A percentile compares a stretch with the other conserved stretches of the same genome.
These are phyloP conservation scores for Phalaenopsis aphrodite DNA, from an alignment of 106 monocot species.

Conservation along the genomic window DNA sequence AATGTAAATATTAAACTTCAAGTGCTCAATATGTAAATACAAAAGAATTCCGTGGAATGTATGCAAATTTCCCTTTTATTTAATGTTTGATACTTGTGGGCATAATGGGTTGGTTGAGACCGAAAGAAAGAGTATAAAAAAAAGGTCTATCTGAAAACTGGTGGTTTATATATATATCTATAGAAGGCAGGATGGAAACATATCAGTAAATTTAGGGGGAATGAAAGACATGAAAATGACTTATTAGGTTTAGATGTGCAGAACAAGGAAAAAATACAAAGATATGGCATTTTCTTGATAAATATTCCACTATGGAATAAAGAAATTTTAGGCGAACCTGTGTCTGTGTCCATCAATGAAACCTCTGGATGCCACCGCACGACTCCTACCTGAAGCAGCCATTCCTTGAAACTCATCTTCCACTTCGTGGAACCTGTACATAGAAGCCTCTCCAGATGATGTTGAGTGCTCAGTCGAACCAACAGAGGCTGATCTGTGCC, in stretches of 20 bases:
- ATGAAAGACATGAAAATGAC: neutral
- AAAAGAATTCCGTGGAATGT: too few species aligned
- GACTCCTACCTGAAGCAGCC: slow-evolving; percentile 1
- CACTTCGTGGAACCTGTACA: slow-evolving; percentile 27
- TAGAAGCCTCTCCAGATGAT: slow-evolving; percentile 24
- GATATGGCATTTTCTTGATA: neutral
- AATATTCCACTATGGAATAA: neutral
- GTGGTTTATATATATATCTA: neutral
- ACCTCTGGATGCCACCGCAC: slow-evolving; percentile 6
- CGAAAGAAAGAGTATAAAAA: too few species aligned
- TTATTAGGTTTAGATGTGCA: neutral
- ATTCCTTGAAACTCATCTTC: slow-evolving; percentile 30
- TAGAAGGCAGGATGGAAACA: neutral
- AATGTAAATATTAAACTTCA: too few species aligned
- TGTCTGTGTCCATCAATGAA: slow-evolving; percentile 1
- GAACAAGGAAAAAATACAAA: neutral
- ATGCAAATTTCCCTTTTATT: too few species aligned
- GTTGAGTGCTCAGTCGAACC: slow-evolving; percentile 22
- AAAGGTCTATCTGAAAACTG: neutral
- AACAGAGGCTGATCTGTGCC: slow-evolving; percentile 12
- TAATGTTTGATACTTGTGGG: too few species aligned
- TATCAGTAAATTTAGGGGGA: neutral
- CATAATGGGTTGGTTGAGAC: too few species aligned
- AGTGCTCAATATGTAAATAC: too few species aligned
- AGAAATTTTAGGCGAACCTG: slow-evolving; percentile 14